A percentile compares a stretch with the other conserved stretches of the same genome.
Evolutionary conservation across 1,284 basidiomycete species (phyloP).

Genomic region (Termitomyces sp.): DNA sequence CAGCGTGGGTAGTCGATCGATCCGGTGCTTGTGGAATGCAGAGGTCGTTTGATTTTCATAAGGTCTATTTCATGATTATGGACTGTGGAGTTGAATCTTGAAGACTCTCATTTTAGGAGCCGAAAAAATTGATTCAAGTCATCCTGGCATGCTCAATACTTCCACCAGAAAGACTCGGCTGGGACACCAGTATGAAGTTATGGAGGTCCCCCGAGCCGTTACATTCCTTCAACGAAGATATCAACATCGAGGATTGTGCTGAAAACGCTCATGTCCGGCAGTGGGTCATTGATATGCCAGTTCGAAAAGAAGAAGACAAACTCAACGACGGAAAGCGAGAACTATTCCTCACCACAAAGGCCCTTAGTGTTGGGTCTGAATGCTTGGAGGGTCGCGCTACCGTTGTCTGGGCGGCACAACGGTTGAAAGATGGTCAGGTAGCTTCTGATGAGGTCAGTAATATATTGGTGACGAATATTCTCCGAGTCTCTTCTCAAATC

Average conservation of each 20-base stretch:
- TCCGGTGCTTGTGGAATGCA: background rate
- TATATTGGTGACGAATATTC: background rate
- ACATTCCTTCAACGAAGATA: background rate
- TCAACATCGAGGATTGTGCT: background rate
- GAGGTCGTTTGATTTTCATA: background rate
- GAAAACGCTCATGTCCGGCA: background rate
- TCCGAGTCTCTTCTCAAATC: background rate
- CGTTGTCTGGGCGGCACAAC: conserved; percentile 1
- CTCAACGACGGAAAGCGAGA: background rate
- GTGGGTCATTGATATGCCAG: background rate
- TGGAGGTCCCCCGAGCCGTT: background rate
- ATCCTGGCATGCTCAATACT: background rate
- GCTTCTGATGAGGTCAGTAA: background rate
- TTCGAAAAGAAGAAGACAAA: background rate
- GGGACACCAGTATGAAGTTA: background rate
- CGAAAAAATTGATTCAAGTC: background rate
- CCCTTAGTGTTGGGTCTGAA: background rate
- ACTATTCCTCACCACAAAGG: background rate
- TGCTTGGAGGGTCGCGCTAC: conserved; percentile 3
- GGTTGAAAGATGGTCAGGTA: background rate
- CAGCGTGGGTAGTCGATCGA: background rate
- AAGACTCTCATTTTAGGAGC: background rate
- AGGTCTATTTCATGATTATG: background rate
- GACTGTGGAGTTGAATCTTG: background rate
- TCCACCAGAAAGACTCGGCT: background rate